A percentile compares a stretch with the other conserved stretches of the same genome.
Conservation (phyloP, 2,329 filamentous ascomycete species). For the Arachnomyces sp. region DNA sequence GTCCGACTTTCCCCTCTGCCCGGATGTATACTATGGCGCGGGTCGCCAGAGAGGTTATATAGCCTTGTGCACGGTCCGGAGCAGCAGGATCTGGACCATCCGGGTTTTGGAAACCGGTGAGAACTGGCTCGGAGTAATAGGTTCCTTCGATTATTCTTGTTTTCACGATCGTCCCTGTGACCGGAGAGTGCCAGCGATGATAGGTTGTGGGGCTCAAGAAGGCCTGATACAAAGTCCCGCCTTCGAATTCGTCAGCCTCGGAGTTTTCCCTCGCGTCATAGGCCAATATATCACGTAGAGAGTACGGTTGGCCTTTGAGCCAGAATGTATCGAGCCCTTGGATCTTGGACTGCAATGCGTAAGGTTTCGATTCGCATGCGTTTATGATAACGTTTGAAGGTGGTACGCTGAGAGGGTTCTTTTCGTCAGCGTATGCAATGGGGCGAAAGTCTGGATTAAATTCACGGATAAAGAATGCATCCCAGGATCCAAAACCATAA, state of each 20-base stretch:
- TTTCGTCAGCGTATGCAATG: constrained; percentile 39
- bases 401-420: constrained; percentile 21
- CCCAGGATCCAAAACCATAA: constrained; percentile 58
- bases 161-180: constrained; percentile 53
- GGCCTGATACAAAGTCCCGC: constrained; percentile 63
- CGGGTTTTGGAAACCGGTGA: constrained; percentile 38
- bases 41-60: constrained; percentile 60
- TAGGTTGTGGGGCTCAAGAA: constrained; percentile 62
- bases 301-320: constrained; percentile 63
- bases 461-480: constrained; percentile 60
- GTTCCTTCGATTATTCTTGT: constrained; percentile 56
- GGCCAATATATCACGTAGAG: constrained; percentile 55
- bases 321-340: constrained; percentile 57
- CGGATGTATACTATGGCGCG: constrained; percentile 64
- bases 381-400: constrained; percentile 49
- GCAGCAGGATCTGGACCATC: constrained; percentile 19
- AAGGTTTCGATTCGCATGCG: constrained; percentile 58
- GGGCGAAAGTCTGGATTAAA: constrained; percentile 51
- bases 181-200: constrained; percentile 66
- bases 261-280: constrained; percentile 45
- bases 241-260: constrained; percentile 41
- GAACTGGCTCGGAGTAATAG: constrained; percentile 58
- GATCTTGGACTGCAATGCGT: constrained; percentile 44
- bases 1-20: constrained; percentile 61
- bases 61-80: constrained; percentile 50